phyloP scores from a whole-genome alignment of 2,329 filamentous ascomycete species.

The Fusarium caatingaense region DNA sequence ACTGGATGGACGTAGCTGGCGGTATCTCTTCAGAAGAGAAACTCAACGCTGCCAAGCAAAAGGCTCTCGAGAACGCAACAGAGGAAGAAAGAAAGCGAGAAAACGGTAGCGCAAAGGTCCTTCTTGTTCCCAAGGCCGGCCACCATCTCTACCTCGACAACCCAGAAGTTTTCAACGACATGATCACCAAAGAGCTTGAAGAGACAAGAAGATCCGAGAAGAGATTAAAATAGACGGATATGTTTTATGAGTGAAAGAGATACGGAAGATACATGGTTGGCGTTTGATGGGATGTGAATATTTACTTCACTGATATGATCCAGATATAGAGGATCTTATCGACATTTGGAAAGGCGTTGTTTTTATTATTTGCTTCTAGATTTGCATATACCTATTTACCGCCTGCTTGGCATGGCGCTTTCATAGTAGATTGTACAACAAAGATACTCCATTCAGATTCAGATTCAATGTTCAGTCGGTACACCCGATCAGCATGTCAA shows the following conservation, averaged over 20 bases:
- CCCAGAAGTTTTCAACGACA: slow-evolving; percentile 66
- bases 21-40: slow-evolving; percentile 84
- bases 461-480: background rate
- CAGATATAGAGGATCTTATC: slow-evolving; percentile 19
- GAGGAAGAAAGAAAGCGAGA: slow-evolving; percentile 77
- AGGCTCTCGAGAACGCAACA: slow-evolving; percentile 69
- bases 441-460: slow-evolving; percentile 5
- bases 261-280: slow-evolving; percentile 21
- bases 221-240: slow-evolving; percentile 39
- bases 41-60: slow-evolving; percentile 74
- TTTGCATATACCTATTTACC: slow-evolving; percentile 37
- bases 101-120: slow-evolving; percentile 83
- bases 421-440: slow-evolving; percentile 29
- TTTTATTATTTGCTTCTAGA: slow-evolving; percentile 20
- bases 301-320: slow-evolving; percentile 11
- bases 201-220: slow-evolving; percentile 55
- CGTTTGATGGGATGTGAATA: slow-evolving; percentile 30
- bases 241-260: slow-evolving; percentile 5
- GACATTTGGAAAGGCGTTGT: slow-evolving; percentile 37
- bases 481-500: background rate
- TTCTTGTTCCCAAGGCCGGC: slow-evolving; percentile 74
- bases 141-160: slow-evolving; percentile 72
- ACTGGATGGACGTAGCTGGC: slow-evolving; percentile 98
- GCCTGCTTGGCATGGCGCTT: slow-evolving; percentile 10
- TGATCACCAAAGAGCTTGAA: slow-evolving; percentile 64